A percentile compares a stretch with the other conserved stretches of the same genome.
Conservation (phyloP, 176 grass and related monocot species). For the Aegilops sharonensis region DNA sequence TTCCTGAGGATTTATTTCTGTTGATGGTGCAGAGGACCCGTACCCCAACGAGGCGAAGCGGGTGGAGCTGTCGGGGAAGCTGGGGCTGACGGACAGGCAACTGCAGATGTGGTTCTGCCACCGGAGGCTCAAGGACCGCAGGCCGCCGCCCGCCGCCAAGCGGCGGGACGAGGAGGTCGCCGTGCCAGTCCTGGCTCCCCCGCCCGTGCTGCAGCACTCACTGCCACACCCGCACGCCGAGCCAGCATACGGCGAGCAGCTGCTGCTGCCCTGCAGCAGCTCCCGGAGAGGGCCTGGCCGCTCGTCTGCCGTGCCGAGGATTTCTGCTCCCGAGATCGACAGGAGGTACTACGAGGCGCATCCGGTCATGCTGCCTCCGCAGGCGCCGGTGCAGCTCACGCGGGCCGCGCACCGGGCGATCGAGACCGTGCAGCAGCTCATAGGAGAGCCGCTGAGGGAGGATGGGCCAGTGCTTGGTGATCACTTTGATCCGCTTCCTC, state of each 20-base stretch:
- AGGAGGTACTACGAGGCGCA: slow-evolving; percentile 66
- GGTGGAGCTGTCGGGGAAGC: slow-evolving; percentile 61
- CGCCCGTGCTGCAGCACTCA: slow-evolving; percentile 37
- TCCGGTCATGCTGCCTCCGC: slow-evolving; percentile 37
- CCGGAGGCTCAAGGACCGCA: slow-evolving; percentile 80
- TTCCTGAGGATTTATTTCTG: neutral
- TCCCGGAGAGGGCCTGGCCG: slow-evolving; percentile 37
- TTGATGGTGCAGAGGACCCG: slow-evolving; percentile 51
- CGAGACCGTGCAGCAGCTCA: slow-evolving; percentile 52
- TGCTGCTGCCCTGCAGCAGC: slow-evolving; percentile 11
- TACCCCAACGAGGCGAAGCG: slow-evolving; percentile 64
- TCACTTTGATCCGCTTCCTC: slow-evolving; percentile 82
- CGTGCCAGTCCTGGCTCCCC: slow-evolving; percentile 30
- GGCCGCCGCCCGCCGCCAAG: slow-evolving; percentile 38
- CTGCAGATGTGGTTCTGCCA: slow-evolving; percentile 99
- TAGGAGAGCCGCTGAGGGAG: slow-evolving; percentile 74
- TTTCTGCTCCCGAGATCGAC: slow-evolving; percentile 44
- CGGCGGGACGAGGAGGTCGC: slow-evolving; percentile 46
- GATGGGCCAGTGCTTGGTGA: slow-evolving; percentile 84
- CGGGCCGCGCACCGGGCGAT: slow-evolving; percentile 39
- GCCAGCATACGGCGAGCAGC: slow-evolving; percentile 19
- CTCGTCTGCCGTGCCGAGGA: slow-evolving; percentile 64
- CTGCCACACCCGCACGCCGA: neutral
- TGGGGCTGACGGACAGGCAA: slow-evolving; percentile 77
- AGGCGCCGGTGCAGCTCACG: slow-evolving; percentile 35